These are phyloP conservation scores for Nakazawaea ernobii DNA, from an alignment of 805 yeast genomes.

Conservation along the genomic window DNA sequence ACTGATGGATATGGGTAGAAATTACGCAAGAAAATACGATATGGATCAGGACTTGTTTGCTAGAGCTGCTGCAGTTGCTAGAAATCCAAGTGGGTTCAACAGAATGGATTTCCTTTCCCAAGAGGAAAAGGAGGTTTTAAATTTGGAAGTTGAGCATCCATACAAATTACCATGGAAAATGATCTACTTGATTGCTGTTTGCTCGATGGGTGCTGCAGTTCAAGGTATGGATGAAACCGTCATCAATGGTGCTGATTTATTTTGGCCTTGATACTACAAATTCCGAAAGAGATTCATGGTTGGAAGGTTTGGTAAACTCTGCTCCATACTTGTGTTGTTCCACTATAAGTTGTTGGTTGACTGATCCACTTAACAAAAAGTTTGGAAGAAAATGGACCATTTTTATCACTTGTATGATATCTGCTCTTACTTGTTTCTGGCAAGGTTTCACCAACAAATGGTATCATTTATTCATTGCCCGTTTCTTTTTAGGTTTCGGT, in stretches of 20 bases:
- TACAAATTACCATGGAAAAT: constrained; percentile 42
- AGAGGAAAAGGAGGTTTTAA: constrained; percentile 47
- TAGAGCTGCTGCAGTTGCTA: constrained; percentile 62
- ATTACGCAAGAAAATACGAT: constrained; percentile 51
- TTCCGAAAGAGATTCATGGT: constrained; percentile 45
- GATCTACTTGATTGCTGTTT: constrained; percentile 51
- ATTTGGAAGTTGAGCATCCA: constrained; percentile 39
- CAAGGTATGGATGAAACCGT: constrained; percentile 81
- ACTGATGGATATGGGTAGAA: constrained; percentile 65
- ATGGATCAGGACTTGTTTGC: constrained; percentile 57
- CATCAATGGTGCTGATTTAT: constrained; percentile 64
- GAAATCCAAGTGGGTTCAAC: constrained; percentile 52
- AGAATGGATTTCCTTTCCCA: constrained; percentile 50
- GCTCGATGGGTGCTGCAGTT: constrained; percentile 75
- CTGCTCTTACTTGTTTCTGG: constrained; percentile 63
- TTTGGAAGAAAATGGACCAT: constrained; percentile 65
- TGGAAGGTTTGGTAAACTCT: constrained; percentile 60
- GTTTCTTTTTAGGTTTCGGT: constrained; percentile 63
- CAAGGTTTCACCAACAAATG: constrained; percentile 58
- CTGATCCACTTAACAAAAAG: constrained; percentile 51
- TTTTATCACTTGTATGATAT: constrained; percentile 55
- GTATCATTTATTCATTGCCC: constrained; percentile 64
- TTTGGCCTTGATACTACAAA: constrained; percentile 47
- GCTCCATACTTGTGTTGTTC: constrained; percentile 68
- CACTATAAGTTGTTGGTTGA: constrained; percentile 54